These are phyloP conservation scores for Trichophyton verrucosum DNA, from an alignment of 2,329 filamentous ascomycete species.

Conservation along the genomic window DNA sequence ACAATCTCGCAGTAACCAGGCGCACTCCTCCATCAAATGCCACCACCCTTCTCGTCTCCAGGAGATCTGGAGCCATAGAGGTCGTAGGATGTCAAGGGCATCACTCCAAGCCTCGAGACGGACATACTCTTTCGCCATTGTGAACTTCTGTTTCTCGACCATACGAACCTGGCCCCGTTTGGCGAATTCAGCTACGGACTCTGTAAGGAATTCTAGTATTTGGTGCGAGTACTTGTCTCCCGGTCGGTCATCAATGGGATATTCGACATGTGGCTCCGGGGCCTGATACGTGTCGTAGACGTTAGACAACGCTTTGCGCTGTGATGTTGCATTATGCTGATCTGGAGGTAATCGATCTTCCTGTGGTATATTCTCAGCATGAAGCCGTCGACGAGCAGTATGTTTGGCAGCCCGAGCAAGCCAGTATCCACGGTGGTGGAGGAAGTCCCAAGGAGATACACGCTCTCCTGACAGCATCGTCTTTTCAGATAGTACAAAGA, in stretches of 20 bases:
- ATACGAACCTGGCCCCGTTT: conserved; percentile 42
- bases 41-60: conserved; percentile 52
- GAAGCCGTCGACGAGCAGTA: conserved; percentile 37
- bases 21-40: conserved; percentile 41
- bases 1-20: conserved; percentile 43
- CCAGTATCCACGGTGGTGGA: conserved; percentile 55
- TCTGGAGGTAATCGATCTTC: conserved; percentile 46
- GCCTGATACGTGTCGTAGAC: conserved; percentile 50
- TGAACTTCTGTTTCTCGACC: conserved; percentile 42
- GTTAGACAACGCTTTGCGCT: conserved; percentile 41
- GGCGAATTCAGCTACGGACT: conserved; percentile 40
- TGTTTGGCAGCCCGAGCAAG: conserved; percentile 42
- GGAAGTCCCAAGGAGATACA: conserved; percentile 44
- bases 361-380: conserved; percentile 45
- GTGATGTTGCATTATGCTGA: conserved; percentile 39
- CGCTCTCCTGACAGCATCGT: conserved; percentile 37
- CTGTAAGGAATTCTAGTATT: conserved; percentile 38
- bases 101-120: conserved; percentile 38
- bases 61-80: conserved; percentile 44
- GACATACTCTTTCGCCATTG: conserved; percentile 44
- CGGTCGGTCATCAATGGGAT: conserved; percentile 30
- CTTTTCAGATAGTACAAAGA: conserved; percentile 42
- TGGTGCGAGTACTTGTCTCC: conserved; percentile 42
- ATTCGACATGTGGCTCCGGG: conserved; percentile 46
- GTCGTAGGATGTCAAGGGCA: conserved; percentile 39